A percentile compares a stretch with the other conserved stretches of the same genome.
Conservation (phyloP, 441 rosid species). For the Aleurites moluccanus region DNA sequence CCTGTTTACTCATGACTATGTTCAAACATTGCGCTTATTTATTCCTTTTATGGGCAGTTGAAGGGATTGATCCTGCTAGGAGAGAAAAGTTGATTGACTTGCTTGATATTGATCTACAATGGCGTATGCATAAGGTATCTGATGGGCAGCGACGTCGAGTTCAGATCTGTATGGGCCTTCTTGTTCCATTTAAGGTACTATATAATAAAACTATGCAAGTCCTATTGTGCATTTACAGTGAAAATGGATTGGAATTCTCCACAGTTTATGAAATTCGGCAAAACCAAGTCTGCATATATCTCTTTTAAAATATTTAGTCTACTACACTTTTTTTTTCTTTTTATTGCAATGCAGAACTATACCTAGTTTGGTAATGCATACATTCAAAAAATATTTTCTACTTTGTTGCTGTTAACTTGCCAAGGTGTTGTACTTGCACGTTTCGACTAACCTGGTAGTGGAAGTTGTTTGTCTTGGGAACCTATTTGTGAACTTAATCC, state of each 20-base stretch:
- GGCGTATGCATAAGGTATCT: constrained; percentile 97
- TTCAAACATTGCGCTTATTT: constrained; percentile 14
- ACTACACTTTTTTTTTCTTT: background rate
- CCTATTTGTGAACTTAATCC: background rate
- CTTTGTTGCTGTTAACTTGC: background rate
- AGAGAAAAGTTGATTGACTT: constrained; percentile 81
- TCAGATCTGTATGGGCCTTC: constrained; percentile 98
- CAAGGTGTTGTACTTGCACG: background rate
- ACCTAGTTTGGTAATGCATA: background rate
- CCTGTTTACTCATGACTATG: background rate
- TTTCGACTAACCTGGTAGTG: background rate
- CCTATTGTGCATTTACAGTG: background rate
- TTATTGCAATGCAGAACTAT: background rate
- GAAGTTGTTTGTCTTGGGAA: background rate
- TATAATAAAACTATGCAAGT: background rate
- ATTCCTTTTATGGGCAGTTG: constrained; percentile 43
- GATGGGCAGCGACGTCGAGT: constrained; percentile 97
- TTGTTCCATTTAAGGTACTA: constrained; percentile 82
- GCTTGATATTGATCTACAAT: constrained; percentile 74
- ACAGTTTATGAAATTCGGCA: background rate
- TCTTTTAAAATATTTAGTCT: background rate
- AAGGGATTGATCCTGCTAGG: constrained; percentile 73
- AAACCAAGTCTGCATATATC: background rate
- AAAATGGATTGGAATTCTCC: background rate
- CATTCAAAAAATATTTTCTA: background rate